Evolutionary conservation across 2,329 filamentous ascomycete genomes (phyloP).

Genomic region (Trichoderma koningiopsis): DNA sequence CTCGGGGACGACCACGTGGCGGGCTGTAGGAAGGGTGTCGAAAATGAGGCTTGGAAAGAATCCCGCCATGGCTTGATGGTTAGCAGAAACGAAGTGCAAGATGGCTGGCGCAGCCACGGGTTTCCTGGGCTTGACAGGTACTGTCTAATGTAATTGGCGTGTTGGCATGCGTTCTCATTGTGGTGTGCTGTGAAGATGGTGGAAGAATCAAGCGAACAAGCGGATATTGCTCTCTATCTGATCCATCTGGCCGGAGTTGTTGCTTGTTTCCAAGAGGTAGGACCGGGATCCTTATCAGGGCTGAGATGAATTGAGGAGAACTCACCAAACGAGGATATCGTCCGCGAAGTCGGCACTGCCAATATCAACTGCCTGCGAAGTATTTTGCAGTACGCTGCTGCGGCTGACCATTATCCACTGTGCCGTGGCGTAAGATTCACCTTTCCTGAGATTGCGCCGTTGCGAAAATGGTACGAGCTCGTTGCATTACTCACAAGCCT

Average conservation of each 20-base stretch:
- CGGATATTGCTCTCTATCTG: conserved; percentile 7
- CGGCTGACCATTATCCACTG: background rate
- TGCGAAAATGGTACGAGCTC: background rate
- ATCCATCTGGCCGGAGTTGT: background rate
- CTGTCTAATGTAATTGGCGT: background rate
- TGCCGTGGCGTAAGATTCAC: background rate
- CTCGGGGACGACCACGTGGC: conserved; percentile 20
- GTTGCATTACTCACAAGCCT: conserved; percentile 1
- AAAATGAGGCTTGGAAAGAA: background rate
- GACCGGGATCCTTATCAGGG: conserved; percentile 1
- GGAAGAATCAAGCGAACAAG: background rate
- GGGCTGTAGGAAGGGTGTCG: conserved; percentile 5
- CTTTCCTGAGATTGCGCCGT: background rate
- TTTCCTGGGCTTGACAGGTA: background rate
- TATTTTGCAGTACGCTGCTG: background rate
- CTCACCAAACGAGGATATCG: background rate
- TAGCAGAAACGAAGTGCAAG: background rate
- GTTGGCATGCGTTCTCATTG: background rate
- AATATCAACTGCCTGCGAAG: background rate
- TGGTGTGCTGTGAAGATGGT: conserved; percentile 1
- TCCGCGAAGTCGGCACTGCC: background rate
- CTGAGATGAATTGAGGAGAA: conserved; percentile 13
- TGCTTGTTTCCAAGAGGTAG: background rate
- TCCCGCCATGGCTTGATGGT: conserved; percentile 16
- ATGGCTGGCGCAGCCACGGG: background rate